A percentile compares a stretch with the other conserved stretches of the same genome.
phyloP scores from a whole-genome alignment of 2,329 filamentous ascomycete genomes.

The Colletotrichum shisoi region DNA sequence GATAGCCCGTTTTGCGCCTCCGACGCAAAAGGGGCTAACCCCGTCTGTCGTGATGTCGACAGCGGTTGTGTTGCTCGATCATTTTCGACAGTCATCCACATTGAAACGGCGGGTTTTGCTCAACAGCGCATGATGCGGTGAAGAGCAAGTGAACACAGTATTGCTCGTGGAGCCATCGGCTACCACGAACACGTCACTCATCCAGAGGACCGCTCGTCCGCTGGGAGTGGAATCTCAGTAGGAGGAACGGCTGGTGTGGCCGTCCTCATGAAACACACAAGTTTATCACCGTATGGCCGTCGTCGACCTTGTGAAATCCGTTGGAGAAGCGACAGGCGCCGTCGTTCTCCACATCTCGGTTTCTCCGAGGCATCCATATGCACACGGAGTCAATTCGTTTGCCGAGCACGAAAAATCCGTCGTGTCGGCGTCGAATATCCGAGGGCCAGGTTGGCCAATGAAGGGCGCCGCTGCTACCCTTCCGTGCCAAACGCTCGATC shows the following conservation, averaged over 20 bases:
- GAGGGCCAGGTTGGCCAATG: constrained; percentile 1
- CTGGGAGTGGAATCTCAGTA: background rate
- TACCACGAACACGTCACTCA: background rate
- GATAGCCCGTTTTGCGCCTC: constrained; percentile 24
- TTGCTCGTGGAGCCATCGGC: background rate
- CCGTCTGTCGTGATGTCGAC: constrained; percentile 35
- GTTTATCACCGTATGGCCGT: background rate
- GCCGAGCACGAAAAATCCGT: background rate
- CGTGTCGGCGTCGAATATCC: constrained; percentile 2
- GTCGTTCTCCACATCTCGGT: background rate
- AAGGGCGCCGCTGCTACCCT: constrained; percentile 9
- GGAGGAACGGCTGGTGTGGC: background rate
- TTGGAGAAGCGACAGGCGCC: background rate
- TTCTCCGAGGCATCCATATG: background rate
- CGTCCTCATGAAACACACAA: background rate
- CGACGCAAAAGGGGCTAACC: constrained; percentile 1
- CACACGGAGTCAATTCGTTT: background rate
- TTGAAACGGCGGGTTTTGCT: constrained; percentile 10
- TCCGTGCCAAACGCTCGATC: constrained; percentile 17
- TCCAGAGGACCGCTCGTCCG: background rate
- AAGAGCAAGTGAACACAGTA: constrained; percentile 8
- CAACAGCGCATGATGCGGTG: background rate
- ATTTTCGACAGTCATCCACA: constrained; percentile 29
- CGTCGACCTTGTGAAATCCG: background rate
- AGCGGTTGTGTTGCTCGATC: constrained; percentile 39